Evolutionary conservation across 306 rosid species (phyloP), one percentile per base, ranked within the genome.

Genomic region (Malus sylvestris): DNA sequence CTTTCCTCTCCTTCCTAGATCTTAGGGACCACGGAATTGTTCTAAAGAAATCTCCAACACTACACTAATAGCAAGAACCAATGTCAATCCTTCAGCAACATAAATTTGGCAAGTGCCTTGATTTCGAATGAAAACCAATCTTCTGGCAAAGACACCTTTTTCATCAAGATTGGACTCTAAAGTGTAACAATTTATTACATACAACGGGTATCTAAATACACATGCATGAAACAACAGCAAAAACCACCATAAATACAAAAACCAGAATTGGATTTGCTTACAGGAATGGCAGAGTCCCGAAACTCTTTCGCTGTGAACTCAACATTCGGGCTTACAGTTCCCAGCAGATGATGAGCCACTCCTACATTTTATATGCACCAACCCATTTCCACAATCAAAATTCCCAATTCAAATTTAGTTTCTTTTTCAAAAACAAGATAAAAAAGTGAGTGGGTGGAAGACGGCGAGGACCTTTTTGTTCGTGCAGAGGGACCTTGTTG

Each of bases 241-340:
- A 59, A 58, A n/a, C 33, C 8, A 59, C 19, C 38, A 18, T 59
- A 30, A 14, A 51, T 29, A 5, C 68, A 0, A 49, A 49, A 58
- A 35, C 20, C 14, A 18, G 5, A 55, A 22, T 1, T 16, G 15
- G 63, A 35, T 5, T 55, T 59, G 59, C 87, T 83, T 77, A 94
- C 97, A 25, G 91, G 92, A 78, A 92, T 80, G 53, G 95, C 89
- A 75, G 91, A 87, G 86, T 90, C 95, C 27, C 98, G 84, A 78
- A 92, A 94, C 4, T 86, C 74, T 79, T 92, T 94, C 27, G 97
- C 97, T 1, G 97, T 92, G 83, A 89, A 91, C 81, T 94, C 98
- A 1, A 80, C 74, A 32, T 86, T 82, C 2, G 97, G 95, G 53
- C 81, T 83, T 6, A 92, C 81, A 12, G 89, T 83, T 29, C 98